Evolutionary conservation across 371 early-diverging fungal genomes (phyloP).

Genomic region (Umbelopsis sp.): DNA sequence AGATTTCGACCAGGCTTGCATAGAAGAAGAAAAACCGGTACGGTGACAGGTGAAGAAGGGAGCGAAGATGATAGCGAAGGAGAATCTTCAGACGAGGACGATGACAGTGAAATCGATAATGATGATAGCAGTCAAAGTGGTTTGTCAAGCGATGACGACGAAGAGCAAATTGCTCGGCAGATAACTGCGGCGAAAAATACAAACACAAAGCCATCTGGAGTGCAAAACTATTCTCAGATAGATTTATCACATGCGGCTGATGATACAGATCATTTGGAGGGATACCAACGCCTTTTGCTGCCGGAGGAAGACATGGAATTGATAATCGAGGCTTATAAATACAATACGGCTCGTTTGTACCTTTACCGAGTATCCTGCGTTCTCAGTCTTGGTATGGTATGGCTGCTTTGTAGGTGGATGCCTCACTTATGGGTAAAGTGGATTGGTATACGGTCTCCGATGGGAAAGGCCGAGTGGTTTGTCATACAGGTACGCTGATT

Average conservation of each 20-base stretch:
- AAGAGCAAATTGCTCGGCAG: constrained; percentile 34
- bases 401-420: constrained; percentile 85
- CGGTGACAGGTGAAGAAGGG: constrained; percentile 16
- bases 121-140: constrained; percentile 19
- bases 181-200: not conserved
- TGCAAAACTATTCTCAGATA: not conserved
- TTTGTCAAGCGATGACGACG: constrained; percentile 32
- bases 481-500: constrained; percentile 58
- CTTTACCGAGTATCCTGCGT: constrained; percentile 68
- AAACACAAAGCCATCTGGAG: not conserved
- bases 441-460: constrained; percentile 58
- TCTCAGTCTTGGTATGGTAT: constrained; percentile 71
- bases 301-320: constrained; percentile 57
- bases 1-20: constrained; percentile 22
- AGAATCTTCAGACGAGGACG: constrained; percentile 24
- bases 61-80: constrained; percentile 36
- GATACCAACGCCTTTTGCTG: constrained; percentile 33
- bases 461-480: constrained; percentile 73
- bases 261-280: constrained; percentile 20
- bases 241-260: constrained; percentile 20
- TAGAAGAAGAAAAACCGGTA: constrained; percentile 26
- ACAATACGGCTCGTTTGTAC: constrained; percentile 42
- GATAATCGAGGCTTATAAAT: constrained; percentile 67
- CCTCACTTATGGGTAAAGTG: constrained; percentile 73
- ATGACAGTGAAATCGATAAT: constrained; percentile 28